Percentiles rank a stretch among this genome's conserved stretches.
phyloP scores from a whole-genome alignment of 306 rosid species.

The Malus sieversii region DNA sequence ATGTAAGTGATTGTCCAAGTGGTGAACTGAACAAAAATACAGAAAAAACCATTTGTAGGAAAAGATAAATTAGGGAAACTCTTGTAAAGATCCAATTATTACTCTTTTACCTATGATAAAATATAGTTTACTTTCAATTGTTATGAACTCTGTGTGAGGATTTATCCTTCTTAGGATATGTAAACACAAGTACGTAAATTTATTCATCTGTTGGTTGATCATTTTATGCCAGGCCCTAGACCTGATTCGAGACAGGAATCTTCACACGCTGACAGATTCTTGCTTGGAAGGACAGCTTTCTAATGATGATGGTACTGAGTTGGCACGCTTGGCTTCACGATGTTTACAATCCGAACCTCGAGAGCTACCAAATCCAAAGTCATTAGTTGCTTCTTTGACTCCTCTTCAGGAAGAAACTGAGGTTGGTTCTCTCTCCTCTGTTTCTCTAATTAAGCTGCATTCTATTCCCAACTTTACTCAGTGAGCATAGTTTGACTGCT shows the following conservation, averaged over 20 bases:
- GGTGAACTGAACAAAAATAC: neutral
- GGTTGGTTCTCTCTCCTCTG: no score
- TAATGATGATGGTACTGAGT: conserved; percentile 71
- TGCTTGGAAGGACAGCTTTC: conserved; percentile 75
- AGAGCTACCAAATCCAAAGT: conserved; percentile 68
- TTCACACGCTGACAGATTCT: conserved; percentile 83
- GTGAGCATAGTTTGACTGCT: no score
- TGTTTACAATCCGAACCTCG: conserved; percentile 80
- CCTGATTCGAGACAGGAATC: conserved; percentile 69
- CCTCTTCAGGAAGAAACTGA: no score
- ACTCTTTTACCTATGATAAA: neutral
- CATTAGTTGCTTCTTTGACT: no score
- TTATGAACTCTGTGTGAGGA: neutral
- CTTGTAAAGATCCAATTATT: neutral
- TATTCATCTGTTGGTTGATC: conserved; percentile 15
- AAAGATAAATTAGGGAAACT: neutral
- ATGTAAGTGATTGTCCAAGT: conserved; percentile 36
- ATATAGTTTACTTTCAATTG: neutral
- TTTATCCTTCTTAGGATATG: neutral
- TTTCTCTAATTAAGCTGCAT: no score
- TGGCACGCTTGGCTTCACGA: conserved; percentile 64
- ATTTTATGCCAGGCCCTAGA: conserved; percentile 59
- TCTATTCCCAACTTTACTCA: no score
- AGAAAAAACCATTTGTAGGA: neutral
- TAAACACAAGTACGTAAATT: neutral